phyloP scores from a whole-genome alignment of 257 asterid genomes.

The Orobanche coerulescens region DNA sequence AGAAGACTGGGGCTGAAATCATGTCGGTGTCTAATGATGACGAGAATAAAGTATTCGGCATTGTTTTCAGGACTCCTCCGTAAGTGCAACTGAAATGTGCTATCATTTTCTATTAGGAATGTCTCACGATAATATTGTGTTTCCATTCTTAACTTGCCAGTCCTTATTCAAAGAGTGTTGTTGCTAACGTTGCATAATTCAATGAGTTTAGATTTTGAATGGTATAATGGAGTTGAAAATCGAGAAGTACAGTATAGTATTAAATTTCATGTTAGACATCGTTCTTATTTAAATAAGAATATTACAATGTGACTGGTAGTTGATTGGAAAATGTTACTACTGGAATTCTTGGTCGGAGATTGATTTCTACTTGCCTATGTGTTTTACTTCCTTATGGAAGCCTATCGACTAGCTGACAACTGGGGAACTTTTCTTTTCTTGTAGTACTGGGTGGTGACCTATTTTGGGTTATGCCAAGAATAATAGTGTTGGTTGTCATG shows the following conservation, averaged over 20 bases:
- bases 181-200: not conserved
- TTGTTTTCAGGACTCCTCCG: conserved; percentile 97
- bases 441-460: too few relatives aligned
- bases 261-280: not conserved
- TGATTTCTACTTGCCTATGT: too few relatives aligned
- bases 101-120: not conserved
- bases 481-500: too few relatives aligned
- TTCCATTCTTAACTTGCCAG: not conserved
- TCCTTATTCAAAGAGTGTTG: not conserved
- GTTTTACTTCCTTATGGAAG: too few relatives aligned
- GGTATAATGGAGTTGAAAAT: not conserved
- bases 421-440: too few relatives aligned
- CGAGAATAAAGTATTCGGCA: conserved; percentile 93
- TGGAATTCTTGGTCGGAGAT: too few relatives aligned
- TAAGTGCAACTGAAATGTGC: conserved; percentile 29
- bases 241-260: too few relatives aligned
- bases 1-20: conserved; percentile 90
- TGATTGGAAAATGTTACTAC: too few relatives aligned
- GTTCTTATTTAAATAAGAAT: not conserved
- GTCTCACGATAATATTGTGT: not conserved
- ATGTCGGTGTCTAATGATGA: conserved; percentile 93
- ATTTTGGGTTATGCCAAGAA: too few relatives aligned
- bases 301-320: not conserved
- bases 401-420: too few relatives aligned
- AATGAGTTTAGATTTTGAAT: not conserved